These are phyloP conservation scores for Trametes meyenii DNA, from an alignment of 768 basidiomycete genomes.

Conservation along the genomic window DNA sequence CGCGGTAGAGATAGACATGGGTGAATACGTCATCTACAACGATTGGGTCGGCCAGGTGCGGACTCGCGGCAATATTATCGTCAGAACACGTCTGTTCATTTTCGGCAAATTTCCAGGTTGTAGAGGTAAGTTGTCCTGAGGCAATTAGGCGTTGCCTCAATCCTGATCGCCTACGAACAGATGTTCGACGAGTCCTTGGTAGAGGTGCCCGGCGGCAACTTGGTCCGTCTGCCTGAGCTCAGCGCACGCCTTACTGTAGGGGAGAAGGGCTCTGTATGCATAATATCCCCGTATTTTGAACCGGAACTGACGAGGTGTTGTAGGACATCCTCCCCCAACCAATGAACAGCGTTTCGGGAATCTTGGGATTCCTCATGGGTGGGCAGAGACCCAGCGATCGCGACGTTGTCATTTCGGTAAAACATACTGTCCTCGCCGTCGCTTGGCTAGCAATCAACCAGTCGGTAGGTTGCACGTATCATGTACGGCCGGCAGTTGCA, in stretches of 20 bases:
- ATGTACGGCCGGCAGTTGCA: neutral
- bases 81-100: slow-evolving; percentile 14
- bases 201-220: slow-evolving; percentile 61
- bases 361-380: slow-evolving; percentile 51
- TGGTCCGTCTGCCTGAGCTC: slow-evolving; percentile 78
- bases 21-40: slow-evolving; percentile 80
- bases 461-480: slow-evolving; percentile 50
- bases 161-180: slow-evolving; percentile 35
- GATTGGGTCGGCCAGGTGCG: slow-evolving; percentile 90
- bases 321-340: slow-evolving; percentile 72
- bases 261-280: slow-evolving; percentile 69
- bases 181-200: slow-evolving; percentile 83
- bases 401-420: slow-evolving; percentile 72
- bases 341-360: slow-evolving; percentile 44
- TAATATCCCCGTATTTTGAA: neutral
- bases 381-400: slow-evolving; percentile 44
- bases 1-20: slow-evolving; percentile 64
- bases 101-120: slow-evolving; percentile 49
- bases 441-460: slow-evolving; percentile 91
- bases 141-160: neutral
- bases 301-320: slow-evolving; percentile 10
- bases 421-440: slow-evolving; percentile 77
- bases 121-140: slow-evolving; percentile 59
- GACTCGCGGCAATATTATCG: slow-evolving; percentile 10
- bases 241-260: slow-evolving; percentile 77